Conservation (phyloP, 2,329 filamentous ascomycete species). For the Penicillium italicum region DNA sequence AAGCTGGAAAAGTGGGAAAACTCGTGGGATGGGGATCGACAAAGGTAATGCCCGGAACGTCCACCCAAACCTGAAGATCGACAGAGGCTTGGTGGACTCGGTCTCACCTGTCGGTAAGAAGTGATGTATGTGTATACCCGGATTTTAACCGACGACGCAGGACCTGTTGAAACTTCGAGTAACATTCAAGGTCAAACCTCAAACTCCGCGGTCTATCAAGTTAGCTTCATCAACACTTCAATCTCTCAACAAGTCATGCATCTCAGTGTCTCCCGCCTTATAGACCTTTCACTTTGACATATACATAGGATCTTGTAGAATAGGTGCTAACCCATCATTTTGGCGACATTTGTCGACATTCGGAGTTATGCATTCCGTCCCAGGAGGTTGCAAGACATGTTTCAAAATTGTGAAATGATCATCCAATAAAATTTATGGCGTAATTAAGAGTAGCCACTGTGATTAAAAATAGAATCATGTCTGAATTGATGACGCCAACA, state of each 20-base stretch:
- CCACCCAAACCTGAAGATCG: conserved; percentile 7
- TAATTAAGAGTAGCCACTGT: background rate
- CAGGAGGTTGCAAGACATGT: conserved; percentile 17
- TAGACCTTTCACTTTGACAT: background rate
- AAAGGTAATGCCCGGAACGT: background rate
- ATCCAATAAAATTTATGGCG: background rate
- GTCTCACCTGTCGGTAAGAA: conserved; percentile 7
- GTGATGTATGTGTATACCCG: background rate
- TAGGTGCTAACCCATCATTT: background rate
- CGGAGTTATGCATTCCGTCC: background rate
- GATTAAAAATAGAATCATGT: background rate
- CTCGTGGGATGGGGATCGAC: background rate
- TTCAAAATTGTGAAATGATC: conserved; percentile 9
- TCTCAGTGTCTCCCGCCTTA: background rate
- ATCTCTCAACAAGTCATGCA: background rate
- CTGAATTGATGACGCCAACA: background rate
- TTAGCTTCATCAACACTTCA: background rate
- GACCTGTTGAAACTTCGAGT: background rate
- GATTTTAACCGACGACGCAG: background rate
- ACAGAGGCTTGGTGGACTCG: conserved; percentile 6
- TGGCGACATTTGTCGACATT: background rate
- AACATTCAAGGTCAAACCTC: background rate
- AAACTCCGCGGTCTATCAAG: background rate
- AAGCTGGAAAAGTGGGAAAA: background rate
- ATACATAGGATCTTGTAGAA: background rate